phyloP scores from a whole-genome alignment of 768 basidiomycete species.

The Boletus bicolor region DNA sequence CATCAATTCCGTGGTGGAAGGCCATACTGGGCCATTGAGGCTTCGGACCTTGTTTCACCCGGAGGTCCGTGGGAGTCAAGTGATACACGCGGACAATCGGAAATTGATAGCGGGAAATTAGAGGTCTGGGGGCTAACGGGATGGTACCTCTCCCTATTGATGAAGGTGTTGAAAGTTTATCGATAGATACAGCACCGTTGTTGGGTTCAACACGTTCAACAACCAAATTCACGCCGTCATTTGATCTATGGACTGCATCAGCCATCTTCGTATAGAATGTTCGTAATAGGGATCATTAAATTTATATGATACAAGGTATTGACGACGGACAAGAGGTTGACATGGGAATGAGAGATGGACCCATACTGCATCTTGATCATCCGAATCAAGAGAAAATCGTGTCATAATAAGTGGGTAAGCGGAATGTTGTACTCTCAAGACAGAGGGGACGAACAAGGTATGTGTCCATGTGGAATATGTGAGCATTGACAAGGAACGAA shows the following conservation, averaged over 20 bases:
- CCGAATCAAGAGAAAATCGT: constrained; percentile 13
- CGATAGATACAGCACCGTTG: constrained; percentile 21
- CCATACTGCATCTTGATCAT: constrained; percentile 9
- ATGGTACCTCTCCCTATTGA: constrained; percentile 69
- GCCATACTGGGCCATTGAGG: constrained; percentile 67
- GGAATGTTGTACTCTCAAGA: constrained; percentile 10
- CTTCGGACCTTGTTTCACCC: constrained; percentile 50
- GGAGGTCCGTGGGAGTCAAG: constrained; percentile 30
- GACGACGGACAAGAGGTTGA: constrained; percentile 18
- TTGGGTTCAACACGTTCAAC: background rate
- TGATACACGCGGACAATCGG: constrained; percentile 36
- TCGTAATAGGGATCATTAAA: constrained; percentile 9
- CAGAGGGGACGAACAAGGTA: constrained; percentile 9
- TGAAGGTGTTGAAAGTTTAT: constrained; percentile 53
- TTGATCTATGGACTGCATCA: background rate
- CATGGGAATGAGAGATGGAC: constrained; percentile 14
- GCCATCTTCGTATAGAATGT: background rate
- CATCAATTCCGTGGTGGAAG: constrained; percentile 50
- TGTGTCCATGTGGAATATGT: constrained; percentile 18
- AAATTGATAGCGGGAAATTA: constrained; percentile 46
- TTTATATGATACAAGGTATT: constrained; percentile 25
- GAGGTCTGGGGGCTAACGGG: constrained; percentile 86
- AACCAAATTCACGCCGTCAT: background rate
- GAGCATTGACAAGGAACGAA: constrained; percentile 30
- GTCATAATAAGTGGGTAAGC: constrained; percentile 17